phyloP scores from a whole-genome alignment of 192 early-diverging fungal genomes.

The Rhizoclosmatium sp. region DNA sequence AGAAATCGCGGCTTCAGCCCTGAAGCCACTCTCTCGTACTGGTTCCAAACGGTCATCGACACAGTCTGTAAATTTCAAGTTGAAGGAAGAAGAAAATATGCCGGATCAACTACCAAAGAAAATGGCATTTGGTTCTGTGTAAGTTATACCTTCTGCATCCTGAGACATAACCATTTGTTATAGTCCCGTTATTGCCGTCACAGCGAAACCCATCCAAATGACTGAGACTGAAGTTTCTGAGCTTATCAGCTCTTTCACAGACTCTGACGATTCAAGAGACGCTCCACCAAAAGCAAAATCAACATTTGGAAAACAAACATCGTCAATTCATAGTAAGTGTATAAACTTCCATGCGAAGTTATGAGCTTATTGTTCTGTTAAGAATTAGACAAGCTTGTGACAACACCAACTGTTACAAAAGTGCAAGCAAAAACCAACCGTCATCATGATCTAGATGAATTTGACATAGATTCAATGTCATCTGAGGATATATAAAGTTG shows the following conservation, averaged over 20 bases:
- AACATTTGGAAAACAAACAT: background rate
- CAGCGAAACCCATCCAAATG: background rate
- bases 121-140: background rate
- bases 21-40: constrained; percentile 17
- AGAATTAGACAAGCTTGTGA: too few species aligned
- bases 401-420: background rate
- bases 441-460: constrained; percentile 23
- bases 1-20: constrained; percentile 19
- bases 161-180: background rate
- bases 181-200: background rate
- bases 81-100: background rate
- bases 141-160: background rate
- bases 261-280: constrained; percentile 14
- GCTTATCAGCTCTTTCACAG: background rate
- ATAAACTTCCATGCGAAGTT: too few species aligned
- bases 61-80: constrained; percentile 26
- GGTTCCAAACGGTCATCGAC: constrained; percentile 9
- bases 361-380: too few species aligned
- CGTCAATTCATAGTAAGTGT: constrained; percentile 10
- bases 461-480: constrained; percentile 17
- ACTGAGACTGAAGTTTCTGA: constrained; percentile 25
- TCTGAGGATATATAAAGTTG: too few species aligned
- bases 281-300: background rate
- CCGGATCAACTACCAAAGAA: background rate
- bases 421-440: background rate